Percentiles rank a stretch among this genome's conserved stretches.
Conservation (phyloP, 2,329 filamentous ascomycete species). For the Pyrenochaeta sp. region DNA sequence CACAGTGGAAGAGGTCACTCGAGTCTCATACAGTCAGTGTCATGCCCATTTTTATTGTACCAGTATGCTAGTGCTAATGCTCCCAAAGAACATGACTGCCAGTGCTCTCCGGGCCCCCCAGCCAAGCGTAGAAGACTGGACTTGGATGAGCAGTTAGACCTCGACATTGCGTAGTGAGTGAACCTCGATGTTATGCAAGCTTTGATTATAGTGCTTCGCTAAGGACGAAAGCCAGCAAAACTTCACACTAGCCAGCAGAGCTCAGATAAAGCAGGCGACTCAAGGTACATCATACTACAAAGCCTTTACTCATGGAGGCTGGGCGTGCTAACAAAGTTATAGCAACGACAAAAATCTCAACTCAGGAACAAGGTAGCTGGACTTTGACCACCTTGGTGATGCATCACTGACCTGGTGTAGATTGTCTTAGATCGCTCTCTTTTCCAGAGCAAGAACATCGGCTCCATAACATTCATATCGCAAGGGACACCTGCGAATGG, state of each 20-base stretch:
- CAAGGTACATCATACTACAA: not conserved
- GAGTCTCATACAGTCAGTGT: no score
- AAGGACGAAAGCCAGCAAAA: no score
- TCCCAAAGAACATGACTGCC: not conserved
- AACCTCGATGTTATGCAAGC: not conserved
- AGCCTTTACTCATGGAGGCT: not conserved
- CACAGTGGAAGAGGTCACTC: no score
- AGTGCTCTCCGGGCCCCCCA: not conserved
- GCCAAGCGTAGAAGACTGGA: not conserved
- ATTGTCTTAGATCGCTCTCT: constrained; percentile 16
- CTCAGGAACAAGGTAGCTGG: constrained; percentile 3
- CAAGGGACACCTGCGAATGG: constrained; percentile 47
- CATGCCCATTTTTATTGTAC: not conserved
- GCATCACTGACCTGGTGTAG: constrained; percentile 5
- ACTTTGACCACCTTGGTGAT: not conserved
- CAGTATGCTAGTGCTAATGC: not conserved
- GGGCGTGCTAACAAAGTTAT: not conserved
- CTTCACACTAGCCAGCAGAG: not conserved
- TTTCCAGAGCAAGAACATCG: constrained; percentile 19
- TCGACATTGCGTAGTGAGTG: no score
- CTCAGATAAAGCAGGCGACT: not conserved
- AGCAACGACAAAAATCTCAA: not conserved
- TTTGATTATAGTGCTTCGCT: no score
- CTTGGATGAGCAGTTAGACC: no score
- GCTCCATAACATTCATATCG: constrained; percentile 8